Percentiles rank a stretch among this genome's conserved stretches.
Evolutionary conservation across 2,329 filamentous ascomycete species (phyloP).

Genomic region (Phyllosticta capitalensis): DNA sequence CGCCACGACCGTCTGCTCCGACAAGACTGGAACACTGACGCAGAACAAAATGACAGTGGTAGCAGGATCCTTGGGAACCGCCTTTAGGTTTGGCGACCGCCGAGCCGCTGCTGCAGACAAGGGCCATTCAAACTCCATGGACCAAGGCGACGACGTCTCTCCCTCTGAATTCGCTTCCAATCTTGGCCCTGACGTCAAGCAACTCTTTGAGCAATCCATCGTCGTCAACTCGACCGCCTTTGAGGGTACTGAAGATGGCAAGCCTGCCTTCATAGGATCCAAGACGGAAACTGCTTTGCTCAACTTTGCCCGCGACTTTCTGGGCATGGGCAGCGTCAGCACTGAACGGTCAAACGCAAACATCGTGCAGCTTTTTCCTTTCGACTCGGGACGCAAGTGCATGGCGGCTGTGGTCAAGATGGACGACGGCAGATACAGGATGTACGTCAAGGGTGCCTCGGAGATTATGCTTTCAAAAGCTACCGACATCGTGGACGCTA

Average conservation of each 20-base stretch:
- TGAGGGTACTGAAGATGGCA: constrained; percentile 53
- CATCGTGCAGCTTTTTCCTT: constrained; percentile 48
- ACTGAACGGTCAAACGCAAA: constrained; percentile 54
- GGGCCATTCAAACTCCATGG: constrained; percentile 26
- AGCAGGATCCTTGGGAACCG: constrained; percentile 56
- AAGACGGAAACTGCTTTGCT: constrained; percentile 71
- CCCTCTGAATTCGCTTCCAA: constrained; percentile 45
- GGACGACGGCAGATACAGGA: constrained; percentile 45
- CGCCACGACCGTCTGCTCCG: constrained; percentile 67
- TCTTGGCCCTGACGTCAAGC: constrained; percentile 44
- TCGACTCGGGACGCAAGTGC: constrained; percentile 59
- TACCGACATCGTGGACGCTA: constrained; percentile 49
- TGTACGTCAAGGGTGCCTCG: constrained; percentile 45
- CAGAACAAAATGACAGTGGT: constrained; percentile 59
- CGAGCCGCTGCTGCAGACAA: constrained; percentile 26
- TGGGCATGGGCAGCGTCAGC: constrained; percentile 53
- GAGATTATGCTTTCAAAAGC: constrained; percentile 42
- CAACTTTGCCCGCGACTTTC: constrained; percentile 55
- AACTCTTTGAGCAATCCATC: constrained; percentile 49
- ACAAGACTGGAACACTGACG: constrained; percentile 26
- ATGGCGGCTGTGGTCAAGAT: constrained; percentile 56
- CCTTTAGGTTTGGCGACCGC: constrained; percentile 45
- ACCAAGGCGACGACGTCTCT: constrained; percentile 39
- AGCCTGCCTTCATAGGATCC: constrained; percentile 56
- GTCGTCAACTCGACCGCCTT: constrained; percentile 40